Evolutionary conservation across 768 basidiomycete species (phyloP), one percentile per base, ranked within the genome.

Genomic region (Fistulinella prunicolor): DNA sequence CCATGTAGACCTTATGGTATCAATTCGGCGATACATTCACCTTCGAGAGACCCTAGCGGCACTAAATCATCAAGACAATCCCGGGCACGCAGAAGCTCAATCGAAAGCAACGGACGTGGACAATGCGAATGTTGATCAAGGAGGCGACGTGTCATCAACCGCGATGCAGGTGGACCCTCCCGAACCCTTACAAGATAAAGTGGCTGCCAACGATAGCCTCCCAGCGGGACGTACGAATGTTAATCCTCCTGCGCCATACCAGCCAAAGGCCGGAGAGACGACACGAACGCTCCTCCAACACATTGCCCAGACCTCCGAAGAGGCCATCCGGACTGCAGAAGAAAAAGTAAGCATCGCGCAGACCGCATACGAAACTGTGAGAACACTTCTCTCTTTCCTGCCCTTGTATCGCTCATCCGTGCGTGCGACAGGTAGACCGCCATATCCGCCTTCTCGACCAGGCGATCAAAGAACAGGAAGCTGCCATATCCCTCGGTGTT

Each of bases 271-370:
- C 12, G 62, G 70, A 32, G 57, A 65, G 38, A 72, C 75, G 17
- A 74, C 77, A 7, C 73, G 77, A 17, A 71, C 74, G 46, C 62
- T 85, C 51, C 72, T 89, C 22, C 71, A 79, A 17, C 72, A 74
- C 40, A 76, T 89, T 43, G 81, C 83, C 3, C 74, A 74, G 52
- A 63, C 83, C 8, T 71, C 77, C 12, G 85, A 85, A 57, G 81
- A 84, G 51, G 63, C 80, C 1, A 64, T 84, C 9, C 77, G 80
- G 4, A 76, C 81, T 4, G 79, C 82, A 10, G 85, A 89, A 51
- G 89, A 93, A 64, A 91, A 91, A 61, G 77, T 86, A 24, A 87
- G 82, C 54, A 73, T 91, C 16, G 84, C 88, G 3, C 78, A 80
- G 55, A 77, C 86, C 9, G 79, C 81, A 21, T 79, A 81, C 55